Conservation (phyloP, 1,284 basidiomycete genomes). For the Apiotrichum veenhuisii region DNA sequence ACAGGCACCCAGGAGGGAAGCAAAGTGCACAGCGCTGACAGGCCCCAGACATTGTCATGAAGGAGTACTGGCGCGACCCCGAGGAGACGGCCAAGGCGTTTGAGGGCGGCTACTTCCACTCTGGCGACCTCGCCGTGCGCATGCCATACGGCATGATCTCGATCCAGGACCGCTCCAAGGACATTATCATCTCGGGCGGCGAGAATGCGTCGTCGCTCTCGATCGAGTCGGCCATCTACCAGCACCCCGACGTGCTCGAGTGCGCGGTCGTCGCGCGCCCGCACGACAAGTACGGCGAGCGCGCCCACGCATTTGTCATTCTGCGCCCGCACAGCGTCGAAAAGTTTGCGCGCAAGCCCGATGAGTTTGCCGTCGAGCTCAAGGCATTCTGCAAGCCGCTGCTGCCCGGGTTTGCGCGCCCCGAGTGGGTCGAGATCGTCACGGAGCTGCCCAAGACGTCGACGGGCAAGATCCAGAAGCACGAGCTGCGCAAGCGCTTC, state of each 20-base stretch:
- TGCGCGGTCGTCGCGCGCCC: conserved; percentile 72
- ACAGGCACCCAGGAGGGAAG: too few species aligned
- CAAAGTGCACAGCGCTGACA: too few species aligned
- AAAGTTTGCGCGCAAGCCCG: conserved; percentile 6
- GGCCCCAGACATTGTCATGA: conserved; percentile 12
- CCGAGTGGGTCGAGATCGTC: conserved; percentile 21
- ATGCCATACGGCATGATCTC: conserved; percentile 75
- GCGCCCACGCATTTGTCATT: conserved; percentile 72
- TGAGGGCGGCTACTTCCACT: conserved; percentile 74
- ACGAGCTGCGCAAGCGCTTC: conserved; percentile 54
- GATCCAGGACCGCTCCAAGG: conserved; percentile 53
- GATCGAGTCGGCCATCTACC: conserved; percentile 72
- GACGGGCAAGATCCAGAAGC: conserved; percentile 83
- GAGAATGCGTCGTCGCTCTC: conserved; percentile 83
- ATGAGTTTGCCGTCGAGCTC: conserved; percentile 14
- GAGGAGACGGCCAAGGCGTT: conserved; percentile 65
- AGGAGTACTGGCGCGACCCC: conserved; percentile 72
- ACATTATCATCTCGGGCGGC: conserved; percentile 82
- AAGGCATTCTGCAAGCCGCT: conserved; percentile 14
- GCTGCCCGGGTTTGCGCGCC: conserved; percentile 20
- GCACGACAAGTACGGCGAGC: conserved; percentile 66
- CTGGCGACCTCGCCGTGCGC: conserved; percentile 76
- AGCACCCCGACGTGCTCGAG: conserved; percentile 63
- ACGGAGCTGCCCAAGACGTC: conserved; percentile 74
- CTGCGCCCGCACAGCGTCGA: conserved; percentile 44